Conservation (phyloP, 1,139 yeast genomes). For the Candida sanyaensis region DNA sequence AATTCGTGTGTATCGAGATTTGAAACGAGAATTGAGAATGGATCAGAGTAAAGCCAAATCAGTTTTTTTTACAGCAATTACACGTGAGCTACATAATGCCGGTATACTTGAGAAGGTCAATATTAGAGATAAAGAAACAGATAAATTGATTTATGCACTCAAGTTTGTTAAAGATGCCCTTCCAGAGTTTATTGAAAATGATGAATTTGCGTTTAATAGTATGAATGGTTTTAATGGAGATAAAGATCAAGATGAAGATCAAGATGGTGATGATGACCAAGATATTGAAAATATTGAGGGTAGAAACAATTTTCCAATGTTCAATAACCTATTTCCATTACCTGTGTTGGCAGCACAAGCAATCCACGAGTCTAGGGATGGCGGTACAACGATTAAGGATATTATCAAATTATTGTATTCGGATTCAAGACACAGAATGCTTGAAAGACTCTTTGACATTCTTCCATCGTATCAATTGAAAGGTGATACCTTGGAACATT, state of each 20-base stretch:
- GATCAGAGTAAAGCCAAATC: conserved; percentile 44
- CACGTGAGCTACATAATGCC: conserved; percentile 49
- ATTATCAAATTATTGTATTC: conserved; percentile 54
- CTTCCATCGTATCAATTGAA: conserved; percentile 36
- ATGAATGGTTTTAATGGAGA: conserved; percentile 16
- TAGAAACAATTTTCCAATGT: conserved; percentile 11
- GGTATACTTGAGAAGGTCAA: conserved; percentile 58
- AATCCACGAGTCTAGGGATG: conserved; percentile 35
- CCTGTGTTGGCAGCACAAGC: conserved; percentile 61
- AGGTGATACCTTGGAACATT: conserved; percentile 22
- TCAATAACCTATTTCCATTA: conserved; percentile 61
- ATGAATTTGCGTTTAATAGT: conserved; percentile 24
- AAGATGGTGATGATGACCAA: conserved; percentile 16
- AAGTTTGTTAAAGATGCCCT: conserved; percentile 57
- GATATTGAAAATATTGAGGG: conserved; percentile 15
- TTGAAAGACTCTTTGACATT: conserved; percentile 51
- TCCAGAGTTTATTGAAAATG: neutral
- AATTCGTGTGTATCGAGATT: conserved; percentile 65
- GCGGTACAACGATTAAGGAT: conserved; percentile 62
- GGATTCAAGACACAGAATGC: conserved; percentile 47
- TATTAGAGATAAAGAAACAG: conserved; percentile 20
- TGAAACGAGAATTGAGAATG: conserved; percentile 62
- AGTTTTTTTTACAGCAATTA: conserved; percentile 53
- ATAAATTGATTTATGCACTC: conserved; percentile 54
- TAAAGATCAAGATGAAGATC: conserved; percentile 16